A percentile compares a stretch with the other conserved stretches of the same genome.
These are phyloP conservation scores for Aspergillus diversus DNA, from an alignment of 495 filamentous ascomycete species.

Conservation along the genomic window DNA sequence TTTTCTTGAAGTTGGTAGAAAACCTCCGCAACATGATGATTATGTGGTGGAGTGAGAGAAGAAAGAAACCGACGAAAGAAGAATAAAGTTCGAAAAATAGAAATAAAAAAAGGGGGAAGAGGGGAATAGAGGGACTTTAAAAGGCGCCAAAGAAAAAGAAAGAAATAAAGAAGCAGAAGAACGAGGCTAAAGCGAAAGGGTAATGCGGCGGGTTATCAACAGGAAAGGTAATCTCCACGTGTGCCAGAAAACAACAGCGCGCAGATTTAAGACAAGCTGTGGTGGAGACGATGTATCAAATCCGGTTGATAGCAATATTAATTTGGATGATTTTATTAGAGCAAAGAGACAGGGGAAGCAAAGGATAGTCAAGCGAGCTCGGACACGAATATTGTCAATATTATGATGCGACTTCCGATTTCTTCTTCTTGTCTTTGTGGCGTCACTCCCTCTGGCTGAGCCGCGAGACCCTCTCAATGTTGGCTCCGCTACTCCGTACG, in stretches of 20 bases:
- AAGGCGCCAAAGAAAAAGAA: conserved; percentile 5
- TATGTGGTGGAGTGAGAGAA: conserved; percentile 20
- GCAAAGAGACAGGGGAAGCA: not conserved
- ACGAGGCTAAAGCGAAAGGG: not conserved
- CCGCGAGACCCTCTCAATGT: conserved; percentile 1
- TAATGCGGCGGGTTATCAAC: not conserved
- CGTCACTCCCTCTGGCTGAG: conserved; percentile 4
- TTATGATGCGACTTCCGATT: conserved; percentile 13
- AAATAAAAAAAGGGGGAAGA: conserved; percentile 6
- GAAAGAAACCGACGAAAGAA: conserved; percentile 14
- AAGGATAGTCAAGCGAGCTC: not conserved
- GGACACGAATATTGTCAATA: not conserved
- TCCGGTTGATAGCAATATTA: not conserved
- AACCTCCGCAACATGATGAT: conserved; percentile 54
- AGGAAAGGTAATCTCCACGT: conserved; percentile 15
- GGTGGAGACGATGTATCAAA: not conserved
- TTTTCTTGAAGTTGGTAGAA: conserved; percentile 56
- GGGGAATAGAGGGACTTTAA: conserved; percentile 12
- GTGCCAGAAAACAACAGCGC: not conserved
- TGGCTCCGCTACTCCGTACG: not conserved
- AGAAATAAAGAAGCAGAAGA: conserved; percentile 12
- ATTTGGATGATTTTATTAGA: not conserved
- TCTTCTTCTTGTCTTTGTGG: not conserved
- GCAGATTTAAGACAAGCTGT: conserved; percentile 7
- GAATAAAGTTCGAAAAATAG: conserved; percentile 15